These are phyloP conservation scores for Trichophyton simii DNA, from an alignment of 2,329 filamentous ascomycete species.

Conservation along the genomic window DNA sequence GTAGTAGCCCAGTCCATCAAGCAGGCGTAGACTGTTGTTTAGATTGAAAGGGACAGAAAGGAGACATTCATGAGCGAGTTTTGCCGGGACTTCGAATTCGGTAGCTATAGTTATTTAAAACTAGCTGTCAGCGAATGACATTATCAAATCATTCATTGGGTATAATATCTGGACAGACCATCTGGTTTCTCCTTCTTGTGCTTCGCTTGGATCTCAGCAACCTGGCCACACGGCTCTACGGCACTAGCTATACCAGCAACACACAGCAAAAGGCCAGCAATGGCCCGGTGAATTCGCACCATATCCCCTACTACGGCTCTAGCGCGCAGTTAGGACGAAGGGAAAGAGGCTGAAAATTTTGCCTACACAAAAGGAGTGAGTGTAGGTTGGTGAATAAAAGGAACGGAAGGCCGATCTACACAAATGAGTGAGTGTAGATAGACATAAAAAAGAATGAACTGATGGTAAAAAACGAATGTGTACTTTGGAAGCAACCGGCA, in stretches of 20 bases:
- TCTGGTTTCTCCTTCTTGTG: background rate
- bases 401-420: background rate
- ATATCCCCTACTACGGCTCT: background rate
- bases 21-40: conserved; percentile 12
- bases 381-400: background rate
- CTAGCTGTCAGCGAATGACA: background rate
- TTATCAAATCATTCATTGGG: background rate
- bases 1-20: conserved; percentile 15
- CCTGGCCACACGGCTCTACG: background rate
- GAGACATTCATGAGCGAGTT: conserved; percentile 16
- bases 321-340: background rate
- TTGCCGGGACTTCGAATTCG: conserved; percentile 9
- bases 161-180: background rate
- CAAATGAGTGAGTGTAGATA: background rate
- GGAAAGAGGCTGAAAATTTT: background rate
- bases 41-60: conserved; percentile 15
- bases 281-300: background rate
- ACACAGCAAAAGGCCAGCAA: background rate
- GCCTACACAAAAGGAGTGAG: background rate
- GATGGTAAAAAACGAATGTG: background rate
- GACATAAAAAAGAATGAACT: background rate
- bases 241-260: background rate
- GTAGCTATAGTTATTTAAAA: background rate
- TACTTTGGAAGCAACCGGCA: background rate
- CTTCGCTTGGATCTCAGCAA: background rate